These are phyloP conservation scores for Zygoascus ofunaensis DNA, from an alignment of 805 yeast species.

Conservation along the genomic window DNA sequence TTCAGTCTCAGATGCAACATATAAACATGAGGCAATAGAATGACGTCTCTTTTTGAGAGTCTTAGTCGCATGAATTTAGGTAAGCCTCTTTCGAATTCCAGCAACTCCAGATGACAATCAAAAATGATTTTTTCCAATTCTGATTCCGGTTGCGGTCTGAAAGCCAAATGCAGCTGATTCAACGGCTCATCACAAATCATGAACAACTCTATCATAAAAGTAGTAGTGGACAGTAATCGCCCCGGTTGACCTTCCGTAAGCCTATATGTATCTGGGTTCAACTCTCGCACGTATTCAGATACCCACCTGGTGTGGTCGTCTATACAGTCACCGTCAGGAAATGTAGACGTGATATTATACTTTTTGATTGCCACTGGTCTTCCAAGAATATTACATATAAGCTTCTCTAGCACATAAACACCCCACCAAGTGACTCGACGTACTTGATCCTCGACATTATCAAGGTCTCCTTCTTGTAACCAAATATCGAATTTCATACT, in stretches of 20 bases:
- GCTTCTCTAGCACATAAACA: constrained; percentile 11
- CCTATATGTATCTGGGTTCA: constrained; percentile 2
- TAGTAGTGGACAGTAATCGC: constrained; percentile 9
- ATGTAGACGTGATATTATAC: constrained; percentile 9
- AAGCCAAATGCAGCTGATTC: constrained; percentile 12
- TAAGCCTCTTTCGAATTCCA: constrained; percentile 12
- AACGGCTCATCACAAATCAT: constrained; percentile 10
- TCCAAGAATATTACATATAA: constrained; percentile 12
- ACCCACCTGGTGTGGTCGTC: constrained; percentile 10
- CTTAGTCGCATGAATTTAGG: constrained; percentile 13
- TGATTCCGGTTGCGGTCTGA: constrained; percentile 7
- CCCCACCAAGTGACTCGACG: constrained; percentile 14
- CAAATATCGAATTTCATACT: constrained; percentile 8
- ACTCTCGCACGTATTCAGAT: background rate
- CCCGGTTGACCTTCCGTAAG: constrained; percentile 7
- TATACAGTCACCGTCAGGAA: constrained; percentile 9
- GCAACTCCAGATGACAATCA: constrained; percentile 8
- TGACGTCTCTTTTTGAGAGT: background rate
- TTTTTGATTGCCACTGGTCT: constrained; percentile 14
- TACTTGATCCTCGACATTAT: constrained; percentile 8
- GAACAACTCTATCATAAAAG: constrained; percentile 10
- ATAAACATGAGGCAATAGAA: constrained; percentile 13
- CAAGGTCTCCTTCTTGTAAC: constrained; percentile 3
- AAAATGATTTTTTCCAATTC: constrained; percentile 7
- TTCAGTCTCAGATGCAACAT: constrained; percentile 10